Conservation (phyloP, 345 rosid species). For the Syzygium grande region DNA sequence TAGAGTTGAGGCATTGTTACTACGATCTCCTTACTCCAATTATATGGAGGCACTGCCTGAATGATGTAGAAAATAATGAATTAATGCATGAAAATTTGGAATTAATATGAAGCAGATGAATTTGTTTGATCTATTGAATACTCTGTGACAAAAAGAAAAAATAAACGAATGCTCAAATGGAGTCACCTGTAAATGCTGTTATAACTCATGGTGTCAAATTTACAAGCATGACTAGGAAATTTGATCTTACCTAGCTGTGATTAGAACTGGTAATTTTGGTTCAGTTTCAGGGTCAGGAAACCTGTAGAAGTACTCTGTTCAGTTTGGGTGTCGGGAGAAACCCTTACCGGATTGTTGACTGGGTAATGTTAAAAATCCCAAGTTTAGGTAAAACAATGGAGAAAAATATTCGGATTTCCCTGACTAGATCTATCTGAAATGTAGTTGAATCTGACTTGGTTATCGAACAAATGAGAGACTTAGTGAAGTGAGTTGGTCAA, state of each 20-base stretch:
- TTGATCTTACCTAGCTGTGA: background rate
- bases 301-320: background rate
- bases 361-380: background rate
- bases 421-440: background rate
- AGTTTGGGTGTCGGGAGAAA: background rate
- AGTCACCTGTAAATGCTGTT: background rate
- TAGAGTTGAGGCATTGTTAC: background rate
- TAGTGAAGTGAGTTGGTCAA: background rate
- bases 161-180: background rate
- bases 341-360: background rate
- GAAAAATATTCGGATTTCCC: background rate
- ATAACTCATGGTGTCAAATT: background rate
- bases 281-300: background rate
- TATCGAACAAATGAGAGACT: too few species aligned
- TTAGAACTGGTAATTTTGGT: background rate
- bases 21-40: background rate
- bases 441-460: background rate
- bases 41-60: background rate
- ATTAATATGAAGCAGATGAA: background rate
- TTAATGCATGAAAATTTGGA: background rate
- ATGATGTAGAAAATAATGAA: background rate
- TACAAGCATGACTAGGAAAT: background rate
- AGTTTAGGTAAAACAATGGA: background rate
- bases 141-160: background rate
- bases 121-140: background rate